These are phyloP conservation scores for Nakazawaea ernobii DNA, from an alignment of 805 yeast species.

Conservation along the genomic window DNA sequence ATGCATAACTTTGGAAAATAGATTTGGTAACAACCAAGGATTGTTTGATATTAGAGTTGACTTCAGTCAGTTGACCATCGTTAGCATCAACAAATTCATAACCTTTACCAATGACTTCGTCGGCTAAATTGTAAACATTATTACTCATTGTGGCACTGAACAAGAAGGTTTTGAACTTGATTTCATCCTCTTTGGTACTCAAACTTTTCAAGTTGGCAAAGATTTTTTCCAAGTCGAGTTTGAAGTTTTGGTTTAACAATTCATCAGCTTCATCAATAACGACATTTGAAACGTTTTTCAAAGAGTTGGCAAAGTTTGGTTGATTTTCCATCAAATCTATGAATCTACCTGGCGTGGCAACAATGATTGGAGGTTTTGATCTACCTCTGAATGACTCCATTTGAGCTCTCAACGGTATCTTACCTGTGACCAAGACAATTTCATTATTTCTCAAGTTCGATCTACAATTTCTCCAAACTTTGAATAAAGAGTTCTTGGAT, in stretches of 20 bases:
- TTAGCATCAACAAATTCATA: conserved; percentile 67
- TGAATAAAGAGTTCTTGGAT: conserved; percentile 58
- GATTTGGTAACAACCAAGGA: conserved; percentile 47
- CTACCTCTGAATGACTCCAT: conserved; percentile 21
- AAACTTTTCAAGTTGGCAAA: conserved; percentile 36
- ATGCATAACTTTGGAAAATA: conserved; percentile 53
- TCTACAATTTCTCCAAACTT: conserved; percentile 28
- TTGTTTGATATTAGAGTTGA: conserved; percentile 75
- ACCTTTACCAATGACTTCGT: conserved; percentile 42
- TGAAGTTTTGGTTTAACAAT: conserved; percentile 76
- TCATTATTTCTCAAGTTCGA: conserved; percentile 16
- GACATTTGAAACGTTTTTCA: conserved; percentile 52
- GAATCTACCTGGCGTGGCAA: conserved; percentile 73
- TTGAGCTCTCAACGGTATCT: conserved; percentile 39
- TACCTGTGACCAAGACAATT: conserved; percentile 63
- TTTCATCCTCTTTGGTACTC: conserved; percentile 23
- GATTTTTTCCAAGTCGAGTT: conserved; percentile 55
- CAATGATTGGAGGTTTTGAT: conserved; percentile 54
- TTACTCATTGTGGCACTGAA: conserved; percentile 86
- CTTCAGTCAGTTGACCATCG: conserved; percentile 55
- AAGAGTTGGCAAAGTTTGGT: conserved; percentile 35
- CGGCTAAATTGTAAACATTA: conserved; percentile 62
- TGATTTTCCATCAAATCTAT: conserved; percentile 50
- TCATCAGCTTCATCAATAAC: conserved; percentile 93
- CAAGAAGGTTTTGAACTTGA: conserved; percentile 56